Percentiles rank a stretch among this genome's conserved stretches.
Conservation (phyloP, 495 filamentous ascomycete species). For the Aspergillus kassunensis region DNA sequence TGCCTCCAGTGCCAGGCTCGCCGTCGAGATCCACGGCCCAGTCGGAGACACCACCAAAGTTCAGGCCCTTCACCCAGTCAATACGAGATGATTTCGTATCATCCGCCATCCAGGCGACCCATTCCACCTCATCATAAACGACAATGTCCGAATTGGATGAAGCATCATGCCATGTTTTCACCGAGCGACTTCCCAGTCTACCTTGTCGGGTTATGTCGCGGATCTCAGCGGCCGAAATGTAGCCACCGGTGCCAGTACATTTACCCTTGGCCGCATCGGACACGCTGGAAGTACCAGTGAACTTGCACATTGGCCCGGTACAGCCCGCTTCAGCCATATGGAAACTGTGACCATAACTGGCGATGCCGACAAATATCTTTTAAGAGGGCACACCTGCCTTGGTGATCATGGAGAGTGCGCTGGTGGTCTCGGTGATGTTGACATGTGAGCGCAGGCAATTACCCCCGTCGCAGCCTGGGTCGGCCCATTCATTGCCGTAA, state of each 20-base stretch:
- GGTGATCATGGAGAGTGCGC: neutral
- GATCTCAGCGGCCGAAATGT: slow-evolving; percentile 19
- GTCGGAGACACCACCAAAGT: too few relatives aligned
- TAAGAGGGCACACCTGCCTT: neutral
- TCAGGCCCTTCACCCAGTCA: too few relatives aligned
- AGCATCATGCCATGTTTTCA: too few relatives aligned
- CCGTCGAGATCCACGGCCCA: too few relatives aligned
- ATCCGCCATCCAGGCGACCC: too few relatives aligned
- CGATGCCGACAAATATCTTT: neutral
- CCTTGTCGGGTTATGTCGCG: slow-evolving; percentile 6
- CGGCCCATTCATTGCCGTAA: neutral
- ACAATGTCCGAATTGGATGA: too few relatives aligned
- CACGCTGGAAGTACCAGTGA: neutral
- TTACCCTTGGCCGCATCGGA: neutral
- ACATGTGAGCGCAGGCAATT: neutral
- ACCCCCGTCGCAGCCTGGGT: neutral
- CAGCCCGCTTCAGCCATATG: neutral
- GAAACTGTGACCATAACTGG: neutral
- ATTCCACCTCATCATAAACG: too few relatives aligned
- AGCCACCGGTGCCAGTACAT: slow-evolving; percentile 19
- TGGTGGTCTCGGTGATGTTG: neutral
- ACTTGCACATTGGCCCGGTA: neutral
- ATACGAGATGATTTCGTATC: too few relatives aligned
- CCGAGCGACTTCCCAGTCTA: too few relatives aligned
- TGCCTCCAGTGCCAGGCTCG: too few relatives aligned